phyloP scores from a whole-genome alignment of 2,329 filamentous ascomycete species.

The Pezicula carpinea region DNA sequence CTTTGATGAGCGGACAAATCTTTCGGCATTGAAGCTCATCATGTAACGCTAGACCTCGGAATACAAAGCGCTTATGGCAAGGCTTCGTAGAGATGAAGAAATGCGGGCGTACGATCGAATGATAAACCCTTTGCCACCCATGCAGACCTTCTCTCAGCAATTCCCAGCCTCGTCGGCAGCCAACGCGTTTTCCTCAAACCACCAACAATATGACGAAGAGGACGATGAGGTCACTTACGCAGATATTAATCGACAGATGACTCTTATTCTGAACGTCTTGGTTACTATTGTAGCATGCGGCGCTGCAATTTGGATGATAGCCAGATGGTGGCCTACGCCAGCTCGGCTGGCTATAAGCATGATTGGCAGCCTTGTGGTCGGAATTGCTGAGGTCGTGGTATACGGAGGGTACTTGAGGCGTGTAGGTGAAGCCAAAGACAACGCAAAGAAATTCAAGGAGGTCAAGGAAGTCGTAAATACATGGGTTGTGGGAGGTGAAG shows the following conservation, averaged over 20 bases:
- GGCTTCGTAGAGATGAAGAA: slow-evolving; percentile 79
- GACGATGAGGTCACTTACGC: slow-evolving; percentile 64
- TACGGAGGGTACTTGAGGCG: slow-evolving; percentile 73
- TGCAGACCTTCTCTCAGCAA: slow-evolving; percentile 55
- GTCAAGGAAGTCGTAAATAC: slow-evolving; percentile 65
- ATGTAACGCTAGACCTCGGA: slow-evolving; percentile 56
- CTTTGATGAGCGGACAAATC: not conserved
- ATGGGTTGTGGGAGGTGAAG: slow-evolving; percentile 55
- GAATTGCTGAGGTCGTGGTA: slow-evolving; percentile 71
- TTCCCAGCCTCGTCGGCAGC: slow-evolving; percentile 50
- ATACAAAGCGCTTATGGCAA: slow-evolving; percentile 84
- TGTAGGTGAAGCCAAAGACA: slow-evolving; percentile 62
- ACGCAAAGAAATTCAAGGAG: slow-evolving; percentile 56
- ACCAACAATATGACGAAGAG: slow-evolving; percentile 40
- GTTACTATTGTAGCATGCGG: slow-evolving; percentile 79
- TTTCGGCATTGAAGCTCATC: slow-evolving; percentile 6
- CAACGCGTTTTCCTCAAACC: slow-evolving; percentile 48
- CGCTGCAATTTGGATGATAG: slow-evolving; percentile 72
- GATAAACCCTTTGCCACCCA: slow-evolving; percentile 53
- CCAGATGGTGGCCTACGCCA: slow-evolving; percentile 70
- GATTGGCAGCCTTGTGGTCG: slow-evolving; percentile 64
- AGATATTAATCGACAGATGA: slow-evolving; percentile 75
- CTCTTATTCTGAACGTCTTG: slow-evolving; percentile 84
- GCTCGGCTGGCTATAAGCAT: slow-evolving; percentile 67
- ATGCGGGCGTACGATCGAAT: slow-evolving; percentile 77